Evolutionary conservation across 2,329 filamentous ascomycete genomes (phyloP).

Genomic region (Coniochaeta prunicola): DNA sequence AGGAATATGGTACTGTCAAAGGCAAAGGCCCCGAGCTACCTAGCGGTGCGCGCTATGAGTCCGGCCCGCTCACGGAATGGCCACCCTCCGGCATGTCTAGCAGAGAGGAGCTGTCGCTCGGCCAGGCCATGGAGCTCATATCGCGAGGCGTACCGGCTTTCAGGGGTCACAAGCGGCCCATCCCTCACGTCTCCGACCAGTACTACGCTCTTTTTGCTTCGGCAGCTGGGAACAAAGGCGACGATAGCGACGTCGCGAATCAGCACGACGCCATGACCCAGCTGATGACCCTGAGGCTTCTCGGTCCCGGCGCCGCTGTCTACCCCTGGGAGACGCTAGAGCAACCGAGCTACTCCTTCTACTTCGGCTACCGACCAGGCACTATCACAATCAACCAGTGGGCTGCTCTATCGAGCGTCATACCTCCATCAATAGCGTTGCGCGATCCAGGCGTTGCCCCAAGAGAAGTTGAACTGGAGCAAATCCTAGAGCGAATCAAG

Average conservation of each 20-base stretch:
- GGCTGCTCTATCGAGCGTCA: conserved; percentile 49
- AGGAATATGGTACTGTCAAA: conserved; percentile 27
- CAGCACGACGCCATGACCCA: conserved; percentile 49
- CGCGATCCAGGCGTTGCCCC: conserved; percentile 51
- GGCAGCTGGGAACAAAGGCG: conserved; percentile 34
- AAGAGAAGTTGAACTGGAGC: conserved; percentile 52
- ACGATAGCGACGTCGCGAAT: conserved; percentile 39
- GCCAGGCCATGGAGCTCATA: conserved; percentile 50
- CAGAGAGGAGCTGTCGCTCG: conserved; percentile 43
- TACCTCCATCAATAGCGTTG: conserved; percentile 49
- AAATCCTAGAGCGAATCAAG: conserved; percentile 51
- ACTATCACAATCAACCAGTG: conserved; percentile 68
- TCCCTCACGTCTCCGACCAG: conserved; percentile 47
- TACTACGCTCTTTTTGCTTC: conserved; percentile 52
- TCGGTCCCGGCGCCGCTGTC: conserved; percentile 31
- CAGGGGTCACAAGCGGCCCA: conserved; percentile 44
- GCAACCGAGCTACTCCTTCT: conserved; percentile 64
- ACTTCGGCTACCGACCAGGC: conserved; percentile 58
- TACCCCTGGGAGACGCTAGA: conserved; percentile 66
- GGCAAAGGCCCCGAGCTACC: conserved; percentile 29
- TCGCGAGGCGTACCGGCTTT: conserved; percentile 49
- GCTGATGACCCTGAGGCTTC: conserved; percentile 47
- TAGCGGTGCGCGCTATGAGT: conserved; percentile 20
- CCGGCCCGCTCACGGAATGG: conserved; percentile 43
- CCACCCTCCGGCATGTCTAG: conserved; percentile 44